Evolutionary conservation across 768 basidiomycete species (phyloP), one percentile per base, ranked within the genome.

Genomic region (Leucogyrophana mollusca): DNA sequence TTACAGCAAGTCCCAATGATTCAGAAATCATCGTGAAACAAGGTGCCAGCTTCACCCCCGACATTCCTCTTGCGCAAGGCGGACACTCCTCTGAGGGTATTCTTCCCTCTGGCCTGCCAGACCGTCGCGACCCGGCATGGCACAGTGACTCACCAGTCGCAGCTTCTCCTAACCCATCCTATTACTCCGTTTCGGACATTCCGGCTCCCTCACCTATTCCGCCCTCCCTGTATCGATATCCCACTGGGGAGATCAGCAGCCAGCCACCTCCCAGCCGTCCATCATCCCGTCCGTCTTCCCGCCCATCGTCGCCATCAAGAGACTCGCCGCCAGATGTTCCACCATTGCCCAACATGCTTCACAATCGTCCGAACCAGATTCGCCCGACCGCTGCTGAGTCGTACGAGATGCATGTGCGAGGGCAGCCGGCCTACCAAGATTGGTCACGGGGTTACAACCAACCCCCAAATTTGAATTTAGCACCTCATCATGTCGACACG

Each of bases 181-280:
- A 85, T 56, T 64, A 90, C 59, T 85, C 87, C 49, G 57, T 69
- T 51, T 66, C 63, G 43, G 62, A 78, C 60, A 59, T 83, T 62
- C 70, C 74, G 2, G 56, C 71, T 4, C 73, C 81, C 10, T 85
- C 85, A 4, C 84, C 85, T 0, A 58, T 79, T 34, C 79, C 83
- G 2, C 73, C 64, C 50, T 68, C 81, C 4, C 62, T 71, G 46
- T 78, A 77, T 58, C 70, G 62, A 42, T 72, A 71, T 45, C 54
- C 79, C 2, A 56, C 68, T 27, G 78, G 76, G 6, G 75, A 78
- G 49, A 57, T 76, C 4, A 74, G 70, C 25, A 73, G 60, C 43
- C 71, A 39, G 16, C 30, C 66, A 22, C 72, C 73, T 25, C 73
- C 71, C 24, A 73, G 63, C 55, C 65, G 69, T n/a, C n/a, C n/a